Conservation (phyloP, 2,329 filamentous ascomycete species). For the Sclerotinia trifoliorum region DNA sequence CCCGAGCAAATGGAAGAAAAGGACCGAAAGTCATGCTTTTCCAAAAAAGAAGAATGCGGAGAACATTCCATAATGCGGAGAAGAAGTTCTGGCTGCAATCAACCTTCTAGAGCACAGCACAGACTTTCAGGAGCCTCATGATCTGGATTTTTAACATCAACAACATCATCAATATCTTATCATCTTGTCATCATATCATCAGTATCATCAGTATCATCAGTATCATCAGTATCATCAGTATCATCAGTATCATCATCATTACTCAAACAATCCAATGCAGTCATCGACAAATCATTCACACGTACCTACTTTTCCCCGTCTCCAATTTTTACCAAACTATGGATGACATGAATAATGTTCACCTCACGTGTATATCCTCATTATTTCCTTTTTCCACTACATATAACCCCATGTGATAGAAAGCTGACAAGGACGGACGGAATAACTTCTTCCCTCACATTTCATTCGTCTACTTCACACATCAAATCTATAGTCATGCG, state of each 20-base stretch:
- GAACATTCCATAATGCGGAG: slow-evolving; percentile 12
- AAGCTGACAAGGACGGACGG: neutral
- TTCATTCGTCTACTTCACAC: neutral
- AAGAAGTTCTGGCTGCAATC: neutral
- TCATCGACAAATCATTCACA: no score
- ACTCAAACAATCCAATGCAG: no score
- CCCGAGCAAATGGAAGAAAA: slow-evolving; percentile 1
- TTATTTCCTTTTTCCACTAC: neutral
- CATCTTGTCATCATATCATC: no score
- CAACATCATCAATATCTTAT: no score
- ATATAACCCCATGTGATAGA: slow-evolving; percentile 4
- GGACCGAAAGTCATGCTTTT: slow-evolving; percentile 2
- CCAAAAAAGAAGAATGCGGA: neutral
- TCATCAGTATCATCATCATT: no score
- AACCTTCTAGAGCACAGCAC: slow-evolving; percentile 12
- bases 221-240: no score
- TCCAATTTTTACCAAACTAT: slow-evolving; percentile 5
- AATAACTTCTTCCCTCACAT: slow-evolving; percentile 12
- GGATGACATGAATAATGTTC: neutral
- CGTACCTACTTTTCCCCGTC: no score
- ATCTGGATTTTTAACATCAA: neutral
- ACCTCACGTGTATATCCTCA: slow-evolving; percentile 6
- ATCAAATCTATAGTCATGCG: neutral
- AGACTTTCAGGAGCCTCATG: neutral
- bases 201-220: no score